A percentile compares a stretch with the other conserved stretches of the same genome.
These are phyloP conservation scores for Gloeostereum incarnatum DNA, from an alignment of 768 basidiomycete species.

Conservation along the genomic window DNA sequence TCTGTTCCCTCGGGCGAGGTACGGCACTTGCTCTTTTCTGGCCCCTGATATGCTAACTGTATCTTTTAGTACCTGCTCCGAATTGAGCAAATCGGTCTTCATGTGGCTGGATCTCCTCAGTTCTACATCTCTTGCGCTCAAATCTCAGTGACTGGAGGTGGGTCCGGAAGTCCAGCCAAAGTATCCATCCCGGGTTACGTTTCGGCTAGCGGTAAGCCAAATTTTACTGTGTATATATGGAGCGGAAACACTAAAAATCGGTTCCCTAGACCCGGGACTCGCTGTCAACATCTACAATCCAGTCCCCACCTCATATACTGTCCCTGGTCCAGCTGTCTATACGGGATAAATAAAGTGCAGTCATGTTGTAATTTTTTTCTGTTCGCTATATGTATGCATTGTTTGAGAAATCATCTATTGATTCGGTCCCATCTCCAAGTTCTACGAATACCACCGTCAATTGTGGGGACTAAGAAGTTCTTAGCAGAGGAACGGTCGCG, in stretches of 20 bases:
- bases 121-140: slow-evolving; percentile 35
- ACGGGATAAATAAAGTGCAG: too few species aligned
- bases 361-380: too few species aligned
- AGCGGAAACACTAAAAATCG: neutral
- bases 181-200: slow-evolving; percentile 33
- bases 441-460: too few species aligned
- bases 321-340: too few species aligned
- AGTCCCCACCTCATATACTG: slow-evolving; percentile 17
- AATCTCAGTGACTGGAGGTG: slow-evolving; percentile 28
- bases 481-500: too few species aligned
- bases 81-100: slow-evolving; percentile 32
- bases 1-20: slow-evolving; percentile 26
- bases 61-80: slow-evolving; percentile 24
- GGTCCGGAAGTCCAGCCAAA: slow-evolving; percentile 28
- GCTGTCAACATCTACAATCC: slow-evolving; percentile 18
- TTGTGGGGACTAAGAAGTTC: too few species aligned
- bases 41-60: too few species aligned
- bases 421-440: too few species aligned
- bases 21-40: slow-evolving; percentile 5
- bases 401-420: too few species aligned
- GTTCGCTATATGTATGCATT: too few species aligned
- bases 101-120: slow-evolving; percentile 29
- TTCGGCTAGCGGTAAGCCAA: slow-evolving; percentile 16
- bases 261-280: slow-evolving; percentile 12
- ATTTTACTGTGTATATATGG: neutral